Conservation (phyloP, 73 alveolate species). For the Paraurostyla sp. region DNA sequence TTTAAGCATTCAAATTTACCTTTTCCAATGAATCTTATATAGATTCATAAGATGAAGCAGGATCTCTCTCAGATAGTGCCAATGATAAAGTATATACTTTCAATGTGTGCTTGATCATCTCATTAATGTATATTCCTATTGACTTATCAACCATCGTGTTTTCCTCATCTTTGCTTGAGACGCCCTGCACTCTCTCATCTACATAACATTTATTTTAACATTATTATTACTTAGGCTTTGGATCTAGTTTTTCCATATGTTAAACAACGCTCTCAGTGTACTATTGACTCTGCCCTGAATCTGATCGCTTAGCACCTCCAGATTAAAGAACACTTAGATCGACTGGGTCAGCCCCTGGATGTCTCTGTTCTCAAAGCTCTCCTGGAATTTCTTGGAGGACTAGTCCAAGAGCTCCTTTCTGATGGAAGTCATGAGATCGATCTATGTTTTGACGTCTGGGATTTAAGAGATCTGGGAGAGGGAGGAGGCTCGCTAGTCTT, state of each 20-base stretch:
- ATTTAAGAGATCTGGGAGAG: neutral
- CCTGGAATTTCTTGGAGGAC: constrained; percentile 27
- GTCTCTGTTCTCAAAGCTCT: constrained; percentile 56
- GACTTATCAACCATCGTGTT: constrained; percentile 46
- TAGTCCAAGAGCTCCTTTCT: constrained; percentile 5
- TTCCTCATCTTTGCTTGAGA: constrained; percentile 65
- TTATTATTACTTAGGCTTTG: constrained; percentile 35
- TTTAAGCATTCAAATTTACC: neutral
- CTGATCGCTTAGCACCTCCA: constrained; percentile 67
- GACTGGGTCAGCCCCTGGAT: constrained; percentile 33
- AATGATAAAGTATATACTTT: constrained; percentile 60
- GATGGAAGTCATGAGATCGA: neutral
- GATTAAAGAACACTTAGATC: constrained; percentile 68
- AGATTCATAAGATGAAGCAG: constrained; percentile 67
- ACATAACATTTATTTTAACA: neutral
- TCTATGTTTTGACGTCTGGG: constrained; percentile 8
- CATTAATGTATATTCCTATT: constrained; percentile 49
- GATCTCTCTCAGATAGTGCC: constrained; percentile 72
- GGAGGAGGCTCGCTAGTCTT: too few relatives aligned
- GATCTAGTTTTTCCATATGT: constrained; percentile 60
- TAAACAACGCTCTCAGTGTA: constrained; percentile 57
- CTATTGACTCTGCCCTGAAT: constrained; percentile 63
- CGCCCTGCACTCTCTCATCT: constrained; percentile 51
- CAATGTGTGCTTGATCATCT: constrained; percentile 58
- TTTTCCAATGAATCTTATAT: constrained; percentile 62